Base-by-base conservation (phyloP, 768 basidiomycete genomes). In the Termitomyces sp. region DNA sequence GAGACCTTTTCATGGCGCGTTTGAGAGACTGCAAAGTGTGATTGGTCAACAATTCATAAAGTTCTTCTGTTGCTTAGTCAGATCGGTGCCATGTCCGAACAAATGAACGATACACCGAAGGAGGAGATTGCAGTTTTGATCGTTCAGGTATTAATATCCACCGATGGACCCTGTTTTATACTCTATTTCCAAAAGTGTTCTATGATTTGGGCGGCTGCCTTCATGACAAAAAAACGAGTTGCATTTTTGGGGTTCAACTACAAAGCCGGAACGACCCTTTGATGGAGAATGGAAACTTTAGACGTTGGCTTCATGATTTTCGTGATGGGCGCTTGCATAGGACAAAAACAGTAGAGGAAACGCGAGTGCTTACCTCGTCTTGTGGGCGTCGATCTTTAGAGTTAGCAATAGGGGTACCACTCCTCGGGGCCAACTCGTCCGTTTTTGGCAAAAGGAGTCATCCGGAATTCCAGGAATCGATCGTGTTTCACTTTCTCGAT, bases 401-500 rank as follows among this genome's bases (percentile, higher is more conserved):
- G 68, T 72, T 72, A 62, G 46, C 46, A 57, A 60, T 65, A 62
- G 60, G 61, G 63, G 61, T 79, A 79, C 81, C 82, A 56, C 37
- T 63, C 14, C 2, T 25, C 59, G 60, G 81, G 81, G 60, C 63
- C 75, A 49, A 37, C 61, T 51, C 74, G 34, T 55, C 73, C 75
- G 73, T 69, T 75, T 75, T 27, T 40, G 71, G 75, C 63, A 60
- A 55, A 59, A 60, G 58, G 56, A 66, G 65, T 62, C 59, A 59
- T 59, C 63, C 57, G 60, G 57, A 57, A 57, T 61, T 62, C 70
- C 62, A 65, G 57, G 66, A 53, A 63, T 71, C 76, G 79, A 80
- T 80, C 77, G 76, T 77, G 78, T 80, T 77, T 81, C 77, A 77
- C 60, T 65, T 49, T 66, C 65, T 59, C 52, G 56, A 55, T 10